Conservation (phyloP, 345 rosid species). For the Linum tenue region DNA sequence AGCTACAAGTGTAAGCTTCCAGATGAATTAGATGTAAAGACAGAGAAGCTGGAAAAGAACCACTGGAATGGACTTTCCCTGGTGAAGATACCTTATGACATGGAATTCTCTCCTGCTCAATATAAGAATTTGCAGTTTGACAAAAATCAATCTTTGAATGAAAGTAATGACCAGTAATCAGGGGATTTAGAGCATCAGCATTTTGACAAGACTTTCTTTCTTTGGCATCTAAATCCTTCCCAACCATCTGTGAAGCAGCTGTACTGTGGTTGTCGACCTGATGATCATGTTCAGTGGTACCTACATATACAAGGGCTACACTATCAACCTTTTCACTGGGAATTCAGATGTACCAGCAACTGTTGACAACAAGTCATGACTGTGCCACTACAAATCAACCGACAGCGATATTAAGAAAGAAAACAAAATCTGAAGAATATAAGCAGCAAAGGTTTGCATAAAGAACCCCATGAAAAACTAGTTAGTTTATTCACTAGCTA, state of each 20-base stretch:
- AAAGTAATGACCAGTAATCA: slow-evolving; percentile 22
- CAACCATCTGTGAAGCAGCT: background rate
- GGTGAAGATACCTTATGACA: slow-evolving; percentile 30
- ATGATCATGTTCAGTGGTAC: slow-evolving; percentile 25
- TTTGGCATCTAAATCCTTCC: slow-evolving; percentile 19
- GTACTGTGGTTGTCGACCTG: slow-evolving; percentile 22
- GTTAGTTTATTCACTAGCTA: too few relatives aligned
- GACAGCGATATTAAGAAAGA: background rate
- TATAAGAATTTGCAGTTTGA: slow-evolving; percentile 25
- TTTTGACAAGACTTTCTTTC: slow-evolving; percentile 19
- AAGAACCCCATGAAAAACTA: background rate
- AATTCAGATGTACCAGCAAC: slow-evolving; percentile 31
- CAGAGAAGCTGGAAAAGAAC: slow-evolving; percentile 31
- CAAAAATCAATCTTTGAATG: slow-evolving; percentile 19
- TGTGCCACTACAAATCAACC: background rate
- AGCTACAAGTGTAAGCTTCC: background rate
- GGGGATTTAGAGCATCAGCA: slow-evolving; percentile 23
- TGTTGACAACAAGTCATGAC: slow-evolving; percentile 13
- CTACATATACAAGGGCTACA: slow-evolving; percentile 31
- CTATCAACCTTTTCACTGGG: slow-evolving; percentile 21
- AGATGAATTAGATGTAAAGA: slow-evolving; percentile 17
- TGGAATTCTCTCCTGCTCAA: slow-evolving; percentile 26
- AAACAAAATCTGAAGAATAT: background rate
- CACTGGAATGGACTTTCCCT: slow-evolving; percentile 28
- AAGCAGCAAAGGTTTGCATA: background rate